Evolutionary conservation across 1,139 yeast genomes (phyloP), one percentile per base, ranked within the genome.

Genomic region (Debaryomyces psychrophilus): DNA sequence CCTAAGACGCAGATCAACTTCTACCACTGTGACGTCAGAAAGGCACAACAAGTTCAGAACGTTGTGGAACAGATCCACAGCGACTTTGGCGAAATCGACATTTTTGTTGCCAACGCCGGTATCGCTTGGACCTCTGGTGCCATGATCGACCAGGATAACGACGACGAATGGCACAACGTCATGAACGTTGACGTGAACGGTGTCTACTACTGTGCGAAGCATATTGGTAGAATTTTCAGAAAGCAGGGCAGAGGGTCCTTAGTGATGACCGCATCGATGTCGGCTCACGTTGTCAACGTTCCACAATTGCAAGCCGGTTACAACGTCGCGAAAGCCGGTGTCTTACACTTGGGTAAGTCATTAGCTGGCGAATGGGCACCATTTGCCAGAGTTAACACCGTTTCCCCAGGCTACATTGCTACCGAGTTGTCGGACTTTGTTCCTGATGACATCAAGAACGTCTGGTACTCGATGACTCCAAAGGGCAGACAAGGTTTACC

Each of bases 241-340:
- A 53, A 61, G 43, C 73, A 71, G 55, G 75, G 76, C 27, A 60
- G 58, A 36, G 79, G 87, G 29, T 73, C 83, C n/a, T 64, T 81
- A 52, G 71, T 82, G 50, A 79, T 80, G 71, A 79, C 83, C 41
- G 85, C 85, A 8, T 79, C 84, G 44, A 81, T 81, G 84, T 81
- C 86, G 31, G 87, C 81, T 37, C 79, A 79, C 59, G 81, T 82
- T 57, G 87, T 80, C 55, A 82, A 82, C 64, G 81, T 80, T 59
- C 87, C 87, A 41, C 83, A 82, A 62, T 80, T 80, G 44, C 87
- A 82, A 64, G 73, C 81, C 46, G 78, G 79, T 20, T 80, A 79
- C 71, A 81, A 81, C 58, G 83, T 80, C 37, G 77, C 68, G 45
- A 65, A 65, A 58, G 68, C 68, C 33, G 69, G 60, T 48, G 68